Evolutionary conservation across 2,329 filamentous ascomycete genomes (phyloP).

Genomic region (Aspergillus spinulosporus): DNA sequence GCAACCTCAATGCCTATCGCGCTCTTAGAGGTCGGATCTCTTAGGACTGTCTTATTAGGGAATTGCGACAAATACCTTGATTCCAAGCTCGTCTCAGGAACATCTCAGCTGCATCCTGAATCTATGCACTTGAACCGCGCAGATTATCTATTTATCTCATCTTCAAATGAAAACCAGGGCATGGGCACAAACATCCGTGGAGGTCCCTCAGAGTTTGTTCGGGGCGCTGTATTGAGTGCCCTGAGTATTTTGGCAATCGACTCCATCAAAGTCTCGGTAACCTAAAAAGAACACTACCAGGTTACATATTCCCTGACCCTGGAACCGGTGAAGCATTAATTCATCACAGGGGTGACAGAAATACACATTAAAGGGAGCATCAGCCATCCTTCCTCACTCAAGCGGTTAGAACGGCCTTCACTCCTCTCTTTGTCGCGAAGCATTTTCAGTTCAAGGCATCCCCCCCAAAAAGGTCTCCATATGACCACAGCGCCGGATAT

Average conservation of each 20-base stretch:
- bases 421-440: slow-evolving; percentile 60
- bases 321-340: slow-evolving; percentile 69
- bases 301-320: slow-evolving; percentile 73
- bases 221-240: slow-evolving; percentile 64
- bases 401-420: slow-evolving; percentile 69
- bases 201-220: slow-evolving; percentile 65
- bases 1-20: slow-evolving; percentile 58
- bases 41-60: slow-evolving; percentile 41
- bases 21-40: background rate
- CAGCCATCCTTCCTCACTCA: slow-evolving; percentile 62
- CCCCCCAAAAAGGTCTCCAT: slow-evolving; percentile 65
- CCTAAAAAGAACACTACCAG: slow-evolving; percentile 65
- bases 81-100: slow-evolving; percentile 54
- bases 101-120: slow-evolving; percentile 51
- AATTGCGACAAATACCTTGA: slow-evolving; percentile 84
- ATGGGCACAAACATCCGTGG: slow-evolving; percentile 86
- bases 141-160: slow-evolving; percentile 79
- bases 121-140: slow-evolving; percentile 61
- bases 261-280: slow-evolving; percentile 85
- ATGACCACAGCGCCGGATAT: slow-evolving; percentile 72
- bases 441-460: slow-evolving; percentile 67
- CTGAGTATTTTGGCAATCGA: slow-evolving; percentile 82
- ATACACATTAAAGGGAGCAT: slow-evolving; percentile 64
- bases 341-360: slow-evolving; percentile 68
- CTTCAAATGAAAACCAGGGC: slow-evolving; percentile 57